phyloP scores from a whole-genome alignment of 1,284 basidiomycete species.

The Irpex sp. region DNA sequence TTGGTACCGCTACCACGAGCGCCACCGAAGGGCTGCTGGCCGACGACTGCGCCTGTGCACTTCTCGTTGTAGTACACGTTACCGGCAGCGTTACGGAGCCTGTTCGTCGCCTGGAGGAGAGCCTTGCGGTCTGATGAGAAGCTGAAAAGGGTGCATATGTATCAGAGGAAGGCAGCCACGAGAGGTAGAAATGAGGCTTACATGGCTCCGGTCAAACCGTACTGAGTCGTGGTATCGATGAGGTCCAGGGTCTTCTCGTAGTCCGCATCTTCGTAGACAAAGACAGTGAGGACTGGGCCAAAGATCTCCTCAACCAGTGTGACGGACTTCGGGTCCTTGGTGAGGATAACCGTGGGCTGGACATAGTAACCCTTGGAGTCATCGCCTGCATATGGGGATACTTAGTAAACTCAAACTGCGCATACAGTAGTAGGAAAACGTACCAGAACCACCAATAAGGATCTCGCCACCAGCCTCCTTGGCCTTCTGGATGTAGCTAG shows the following conservation, averaged over 20 bases:
- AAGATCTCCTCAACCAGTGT: conserved; percentile 97
- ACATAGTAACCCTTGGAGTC: conserved; percentile 93
- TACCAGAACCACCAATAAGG: conserved; percentile 78
- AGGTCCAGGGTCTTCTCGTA: conserved; percentile 83
- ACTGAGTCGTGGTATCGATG: conserved; percentile 83
- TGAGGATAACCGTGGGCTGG: conserved; percentile 92
- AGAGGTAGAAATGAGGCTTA: conserved; percentile 30
- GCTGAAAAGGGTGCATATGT: conserved; percentile 33
- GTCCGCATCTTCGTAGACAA: conserved; percentile 80
- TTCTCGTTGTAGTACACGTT: conserved; percentile 97
- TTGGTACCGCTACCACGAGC: conserved; percentile 93
- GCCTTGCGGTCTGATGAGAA: conserved; percentile 79
- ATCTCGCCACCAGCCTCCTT: conserved; percentile 87
- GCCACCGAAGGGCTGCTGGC: conserved; percentile 97
- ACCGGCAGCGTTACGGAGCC: conserved; percentile 80
- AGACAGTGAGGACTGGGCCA: conserved; percentile 90
- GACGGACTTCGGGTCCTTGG: conserved; percentile 85
- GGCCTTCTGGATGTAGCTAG: conserved; percentile 82
- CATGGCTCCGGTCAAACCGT: conserved; percentile 90
- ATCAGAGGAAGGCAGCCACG: neutral
- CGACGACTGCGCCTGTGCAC: conserved; percentile 93
- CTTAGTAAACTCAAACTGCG: neutral
- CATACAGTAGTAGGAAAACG: conserved; percentile 14
- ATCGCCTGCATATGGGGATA: conserved; percentile 48
- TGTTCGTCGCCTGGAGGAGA: conserved; percentile 70